Evolutionary conservation across 1,139 yeast genomes (phyloP).

Genomic region (Tardiomyces blankii): DNA sequence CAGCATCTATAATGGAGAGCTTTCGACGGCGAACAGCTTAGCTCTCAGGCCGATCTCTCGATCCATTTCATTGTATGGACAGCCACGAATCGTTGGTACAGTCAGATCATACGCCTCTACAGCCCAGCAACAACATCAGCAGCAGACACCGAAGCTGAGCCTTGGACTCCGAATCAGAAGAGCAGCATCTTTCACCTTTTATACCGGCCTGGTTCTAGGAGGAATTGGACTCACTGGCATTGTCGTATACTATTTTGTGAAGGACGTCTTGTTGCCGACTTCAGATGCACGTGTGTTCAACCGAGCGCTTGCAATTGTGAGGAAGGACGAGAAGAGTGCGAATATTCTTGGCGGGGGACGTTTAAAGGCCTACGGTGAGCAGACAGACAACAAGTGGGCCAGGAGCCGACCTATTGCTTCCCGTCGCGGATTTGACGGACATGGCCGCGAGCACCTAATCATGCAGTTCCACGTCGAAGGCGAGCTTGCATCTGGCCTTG

Average conservation of each 20-base stretch:
- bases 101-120: too few species aligned
- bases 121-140: too few species aligned
- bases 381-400: slow-evolving; percentile 64
- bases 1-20: too few species aligned
- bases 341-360: slow-evolving; percentile 49
- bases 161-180: slow-evolving; percentile 11
- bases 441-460: slow-evolving; percentile 68
- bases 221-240: slow-evolving; percentile 50
- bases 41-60: too few species aligned
- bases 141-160: neutral
- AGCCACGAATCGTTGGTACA: too few species aligned
- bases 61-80: too few species aligned
- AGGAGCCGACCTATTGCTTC: slow-evolving; percentile 72
- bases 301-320: slow-evolving; percentile 68
- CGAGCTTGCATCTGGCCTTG: slow-evolving; percentile 46
- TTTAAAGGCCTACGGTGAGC: slow-evolving; percentile 75
- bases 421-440: slow-evolving; percentile 41
- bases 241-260: slow-evolving; percentile 63
- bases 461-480: slow-evolving; percentile 87
- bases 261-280: slow-evolving; percentile 76
- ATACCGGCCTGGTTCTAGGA: slow-evolving; percentile 40
- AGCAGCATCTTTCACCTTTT: slow-evolving; percentile 40
- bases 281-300: slow-evolving; percentile 89
- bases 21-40: too few species aligned
- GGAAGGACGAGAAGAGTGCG: slow-evolving; percentile 46